A percentile compares a stretch with the other conserved stretches of the same genome.
phyloP scores from a whole-genome alignment of 2,329 filamentous ascomycete species.

The Gnomoniopsis sp. region DNA sequence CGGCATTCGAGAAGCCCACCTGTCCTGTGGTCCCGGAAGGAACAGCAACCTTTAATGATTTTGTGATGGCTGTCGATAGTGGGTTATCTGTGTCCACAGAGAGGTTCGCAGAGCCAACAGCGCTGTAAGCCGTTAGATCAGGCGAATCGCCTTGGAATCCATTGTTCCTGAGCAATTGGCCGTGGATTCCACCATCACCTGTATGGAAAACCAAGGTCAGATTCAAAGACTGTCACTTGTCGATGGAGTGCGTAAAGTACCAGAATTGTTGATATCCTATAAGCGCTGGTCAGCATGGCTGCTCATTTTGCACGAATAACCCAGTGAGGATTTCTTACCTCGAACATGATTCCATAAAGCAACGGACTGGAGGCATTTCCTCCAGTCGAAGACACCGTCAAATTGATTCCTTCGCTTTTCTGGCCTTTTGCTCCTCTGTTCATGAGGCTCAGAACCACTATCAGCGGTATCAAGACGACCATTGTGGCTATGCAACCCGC shows the following conservation, averaged over 20 bases:
- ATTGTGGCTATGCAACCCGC: not conserved
- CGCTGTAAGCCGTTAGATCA: slow-evolving; percentile 42
- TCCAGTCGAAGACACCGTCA: slow-evolving; percentile 21
- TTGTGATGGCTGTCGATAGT: slow-evolving; percentile 48
- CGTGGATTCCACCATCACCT: slow-evolving; percentile 41
- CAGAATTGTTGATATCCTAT: slow-evolving; percentile 61
- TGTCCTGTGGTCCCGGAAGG: not conserved
- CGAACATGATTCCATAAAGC: slow-evolving; percentile 40
- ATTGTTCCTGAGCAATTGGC: slow-evolving; percentile 66
- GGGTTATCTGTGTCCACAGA: slow-evolving; percentile 45
- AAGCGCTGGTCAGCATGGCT: not conserved
- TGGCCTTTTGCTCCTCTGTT: not conserved
- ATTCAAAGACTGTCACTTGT: no score
- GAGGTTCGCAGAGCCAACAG: slow-evolving; percentile 39
- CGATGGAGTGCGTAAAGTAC: slow-evolving; percentile 36
- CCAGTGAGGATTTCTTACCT: slow-evolving; percentile 15
- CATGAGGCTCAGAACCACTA: not conserved
- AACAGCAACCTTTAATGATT: slow-evolving; percentile 42
- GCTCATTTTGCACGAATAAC: not conserved
- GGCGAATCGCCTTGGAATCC: slow-evolving; percentile 58
- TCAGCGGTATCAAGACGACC: not conserved
- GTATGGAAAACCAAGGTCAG: not conserved
- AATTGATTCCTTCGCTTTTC: slow-evolving; percentile 3
- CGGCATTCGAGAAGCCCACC: slow-evolving; percentile 6
- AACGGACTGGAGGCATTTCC: slow-evolving; percentile 36